phyloP scores from a whole-genome alignment of 1,284 basidiomycete species.

The Marasmius tenuissimus region DNA sequence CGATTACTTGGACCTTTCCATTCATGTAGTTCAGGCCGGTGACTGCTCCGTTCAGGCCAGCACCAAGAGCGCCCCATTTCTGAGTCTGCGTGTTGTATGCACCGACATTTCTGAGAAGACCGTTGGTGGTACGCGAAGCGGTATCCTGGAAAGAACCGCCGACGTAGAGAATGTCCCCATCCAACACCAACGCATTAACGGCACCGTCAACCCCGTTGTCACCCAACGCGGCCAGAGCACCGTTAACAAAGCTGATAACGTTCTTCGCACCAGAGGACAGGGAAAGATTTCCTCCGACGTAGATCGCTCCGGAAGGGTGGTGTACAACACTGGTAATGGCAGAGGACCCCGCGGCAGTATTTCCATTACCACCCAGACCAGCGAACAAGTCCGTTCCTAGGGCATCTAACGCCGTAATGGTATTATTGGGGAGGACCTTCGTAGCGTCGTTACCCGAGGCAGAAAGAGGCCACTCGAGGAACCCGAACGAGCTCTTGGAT shows the following conservation, averaged over 20 bases:
- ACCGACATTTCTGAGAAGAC: constrained; percentile 66
- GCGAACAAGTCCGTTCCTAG: constrained; percentile 61
- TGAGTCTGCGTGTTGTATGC: constrained; percentile 72
- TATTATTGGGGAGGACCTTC: constrained; percentile 61
- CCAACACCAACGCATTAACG: constrained; percentile 65
- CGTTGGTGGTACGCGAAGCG: constrained; percentile 47
- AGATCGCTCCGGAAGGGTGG: constrained; percentile 63
- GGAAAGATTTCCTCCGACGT: constrained; percentile 80
- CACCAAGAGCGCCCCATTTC: constrained; percentile 70
- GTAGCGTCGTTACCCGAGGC: constrained; percentile 52
- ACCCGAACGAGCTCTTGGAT: constrained; percentile 60
- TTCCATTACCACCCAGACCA: constrained; percentile 47
- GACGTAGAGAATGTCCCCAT: constrained; percentile 71
- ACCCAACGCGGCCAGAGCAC: constrained; percentile 53
- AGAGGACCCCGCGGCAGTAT: constrained; percentile 29
- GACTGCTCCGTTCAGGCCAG: constrained; percentile 80
- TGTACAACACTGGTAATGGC: constrained; percentile 61
- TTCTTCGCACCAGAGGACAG: constrained; percentile 67
- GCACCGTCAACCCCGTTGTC: constrained; percentile 73
- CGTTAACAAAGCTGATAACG: constrained; percentile 70
- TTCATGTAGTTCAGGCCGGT: constrained; percentile 54
- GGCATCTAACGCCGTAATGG: constrained; percentile 70
- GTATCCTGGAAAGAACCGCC: constrained; percentile 87
- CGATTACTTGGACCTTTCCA: constrained; percentile 64
- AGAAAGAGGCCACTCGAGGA: constrained; percentile 76